These are phyloP conservation scores for Marchantia paleacea DNA, from an alignment of 225 moss, liverwort and hornwort genomes.

Conservation along the genomic window DNA sequence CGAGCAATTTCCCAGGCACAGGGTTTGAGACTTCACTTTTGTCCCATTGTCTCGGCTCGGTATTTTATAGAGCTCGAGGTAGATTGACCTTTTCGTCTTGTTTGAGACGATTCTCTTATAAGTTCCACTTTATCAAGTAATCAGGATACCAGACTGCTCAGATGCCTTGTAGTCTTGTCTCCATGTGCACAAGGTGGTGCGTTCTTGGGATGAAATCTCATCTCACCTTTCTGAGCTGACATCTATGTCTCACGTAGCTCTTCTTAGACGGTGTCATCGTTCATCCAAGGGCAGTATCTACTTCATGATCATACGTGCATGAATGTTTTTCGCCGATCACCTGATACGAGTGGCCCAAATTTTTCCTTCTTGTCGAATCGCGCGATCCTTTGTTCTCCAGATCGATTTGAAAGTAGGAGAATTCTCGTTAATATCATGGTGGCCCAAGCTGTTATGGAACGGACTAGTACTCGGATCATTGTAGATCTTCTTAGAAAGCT, in stretches of 20 bases:
- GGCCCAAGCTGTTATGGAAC: constrained; percentile 26
- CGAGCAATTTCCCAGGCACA: background rate
- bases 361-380: background rate
- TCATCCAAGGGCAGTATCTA: background rate
- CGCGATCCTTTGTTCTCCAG: background rate
- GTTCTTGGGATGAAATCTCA: background rate
- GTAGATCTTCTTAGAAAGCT: constrained; percentile 45
- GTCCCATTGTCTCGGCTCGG: background rate
- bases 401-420: background rate
- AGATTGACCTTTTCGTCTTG: background rate
- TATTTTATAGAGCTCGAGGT: background rate
- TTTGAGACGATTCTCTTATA: background rate
- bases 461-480: constrained; percentile 39
- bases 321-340: background rate
- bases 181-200: background rate
- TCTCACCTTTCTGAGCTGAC: background rate
- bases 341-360: background rate
- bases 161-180: background rate
- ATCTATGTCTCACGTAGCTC: background rate
- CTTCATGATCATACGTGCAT: background rate
- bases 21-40: background rate
- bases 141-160: background rate
- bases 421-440: background rate
- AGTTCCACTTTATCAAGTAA: background rate
- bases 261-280: background rate